Evolutionary conservation across 331 rosid species (phyloP).

Genomic region (Prunus yedoensis): DNA sequence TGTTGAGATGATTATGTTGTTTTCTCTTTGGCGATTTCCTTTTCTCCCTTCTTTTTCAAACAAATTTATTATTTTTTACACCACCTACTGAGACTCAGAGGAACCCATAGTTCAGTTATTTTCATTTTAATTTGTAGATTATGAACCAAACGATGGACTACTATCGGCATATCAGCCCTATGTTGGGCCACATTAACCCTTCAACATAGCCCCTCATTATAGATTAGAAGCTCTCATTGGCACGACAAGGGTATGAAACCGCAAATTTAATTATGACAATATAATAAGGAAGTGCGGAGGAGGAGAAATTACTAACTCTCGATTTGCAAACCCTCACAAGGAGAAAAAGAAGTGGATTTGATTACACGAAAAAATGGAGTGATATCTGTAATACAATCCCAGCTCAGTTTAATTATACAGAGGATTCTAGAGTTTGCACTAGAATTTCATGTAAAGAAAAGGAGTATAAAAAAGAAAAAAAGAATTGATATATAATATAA

Average conservation of each 20-base stretch:
- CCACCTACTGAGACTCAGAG: no score
- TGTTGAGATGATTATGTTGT: not conserved
- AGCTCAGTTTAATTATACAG: not conserved
- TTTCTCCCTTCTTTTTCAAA: no score
- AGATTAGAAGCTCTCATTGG: no score
- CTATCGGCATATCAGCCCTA: not conserved
- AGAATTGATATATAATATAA: constrained; percentile 17
- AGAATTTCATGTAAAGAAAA: not conserved
- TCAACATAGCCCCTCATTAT: no score
- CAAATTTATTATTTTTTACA: no score
- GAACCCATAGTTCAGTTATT: no score
- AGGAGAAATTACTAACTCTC: not conserved
- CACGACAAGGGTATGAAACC: not conserved
- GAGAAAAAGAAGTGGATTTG: not conserved
- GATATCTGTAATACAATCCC: not conserved
- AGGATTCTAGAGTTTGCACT: constrained; percentile 1
- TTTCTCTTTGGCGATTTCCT: not conserved
- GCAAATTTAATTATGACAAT: not conserved
- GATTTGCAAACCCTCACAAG: not conserved
- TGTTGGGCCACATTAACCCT: not conserved
- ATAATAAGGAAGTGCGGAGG: not conserved
- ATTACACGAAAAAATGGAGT: constrained; percentile 3
- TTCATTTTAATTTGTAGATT: not conserved
- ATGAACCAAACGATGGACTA: not conserved
- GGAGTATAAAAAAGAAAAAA: constrained; percentile 34